Evolutionary conservation across 2,329 filamentous ascomycete species (phyloP).

Genomic region (Calonectria pauciramosa): DNA sequence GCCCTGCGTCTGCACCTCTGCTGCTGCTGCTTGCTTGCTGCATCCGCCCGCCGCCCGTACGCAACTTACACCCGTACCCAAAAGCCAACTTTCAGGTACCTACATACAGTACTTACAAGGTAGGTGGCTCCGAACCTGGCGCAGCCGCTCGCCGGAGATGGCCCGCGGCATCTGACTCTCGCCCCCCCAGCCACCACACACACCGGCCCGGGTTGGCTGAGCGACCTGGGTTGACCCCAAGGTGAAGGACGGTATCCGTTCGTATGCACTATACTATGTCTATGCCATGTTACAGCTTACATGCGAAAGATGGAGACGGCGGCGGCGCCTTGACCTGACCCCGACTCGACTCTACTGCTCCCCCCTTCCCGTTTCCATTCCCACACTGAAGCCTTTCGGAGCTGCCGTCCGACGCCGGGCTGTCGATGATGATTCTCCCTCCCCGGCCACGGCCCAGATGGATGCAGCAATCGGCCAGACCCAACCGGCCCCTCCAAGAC

Average conservation of each 20-base stretch:
- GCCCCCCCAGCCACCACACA: constrained; percentile 30
- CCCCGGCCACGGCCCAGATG: neutral
- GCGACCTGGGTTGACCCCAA: constrained; percentile 23
- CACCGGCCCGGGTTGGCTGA: constrained; percentile 44
- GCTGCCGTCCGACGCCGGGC: constrained; percentile 7
- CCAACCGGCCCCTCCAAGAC: constrained; percentile 10
- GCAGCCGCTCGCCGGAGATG: constrained; percentile 41
- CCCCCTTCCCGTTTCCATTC: neutral
- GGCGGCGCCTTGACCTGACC: neutral
- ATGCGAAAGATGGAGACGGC: constrained; percentile 6
- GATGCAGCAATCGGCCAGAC: neutral
- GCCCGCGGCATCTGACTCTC: constrained; percentile 41
- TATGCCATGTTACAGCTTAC: neutral
- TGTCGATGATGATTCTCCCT: constrained; percentile 26
- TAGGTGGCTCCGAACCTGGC: constrained; percentile 6
- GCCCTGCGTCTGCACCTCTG: neutral
- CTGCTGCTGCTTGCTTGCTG: neutral
- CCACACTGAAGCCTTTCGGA: constrained; percentile 4
- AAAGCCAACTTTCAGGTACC: constrained; percentile 14
- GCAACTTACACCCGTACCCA: constrained; percentile 3
- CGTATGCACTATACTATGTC: neutral
- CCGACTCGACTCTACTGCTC: neutral
- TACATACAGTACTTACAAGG: neutral
- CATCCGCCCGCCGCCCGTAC: neutral
- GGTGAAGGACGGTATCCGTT: constrained; percentile 4